Evolutionary conservation across 176 grass and related monocot genomes (phyloP), one percentile per base, ranked within the genome.

Genomic region (Rhynchospora tenuis): DNA sequence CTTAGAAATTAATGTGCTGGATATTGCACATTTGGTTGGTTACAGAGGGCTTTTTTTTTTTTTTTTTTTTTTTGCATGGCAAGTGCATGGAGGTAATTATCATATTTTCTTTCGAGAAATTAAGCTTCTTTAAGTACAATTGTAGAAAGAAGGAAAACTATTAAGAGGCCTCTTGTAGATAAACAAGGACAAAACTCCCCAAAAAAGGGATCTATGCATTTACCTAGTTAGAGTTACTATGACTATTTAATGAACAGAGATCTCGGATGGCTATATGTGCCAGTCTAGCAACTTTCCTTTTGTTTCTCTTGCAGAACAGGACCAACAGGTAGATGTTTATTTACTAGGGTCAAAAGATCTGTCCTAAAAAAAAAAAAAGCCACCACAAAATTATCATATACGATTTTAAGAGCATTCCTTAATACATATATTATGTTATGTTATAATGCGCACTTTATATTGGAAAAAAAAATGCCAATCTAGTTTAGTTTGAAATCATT

Each of bases 141-240:
- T 38, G 33, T 38, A 38, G 33, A 38, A 1, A 54, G 1, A 73
- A 52, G 12, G 12, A 6, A 55, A 52, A 76, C 54, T 17, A 12
- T 28, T 75, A 33, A 43, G 28, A 69, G 45, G 73, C 73, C 10
- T 62, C 2, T 78, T 23, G 52, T 17, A 14, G 33, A 59, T 80
- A 62, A 59, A 62, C 31, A 48, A 12, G 17, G 78, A 81, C 78
- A 81, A 43, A 61, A 33, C 2, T 48, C 78, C 78, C 23, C 24
- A 64, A 81, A 63, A 61, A 63, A 47, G 28, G 78, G 78, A 81
- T 81, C 78, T 81, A 62, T 14, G 57, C 12, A 23, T 62, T 81
- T 64, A 64, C 23, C 57, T 64, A 81, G 24, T 62, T 81, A n/a
- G 57, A 57, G 78, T 81, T 81, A 26, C 31, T 26, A 23, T 47